A percentile compares a stretch with the other conserved stretches of the same genome.
Evolutionary conservation across 345 rosid genomes (phyloP).

Genomic region (Luvunga scandens): DNA sequence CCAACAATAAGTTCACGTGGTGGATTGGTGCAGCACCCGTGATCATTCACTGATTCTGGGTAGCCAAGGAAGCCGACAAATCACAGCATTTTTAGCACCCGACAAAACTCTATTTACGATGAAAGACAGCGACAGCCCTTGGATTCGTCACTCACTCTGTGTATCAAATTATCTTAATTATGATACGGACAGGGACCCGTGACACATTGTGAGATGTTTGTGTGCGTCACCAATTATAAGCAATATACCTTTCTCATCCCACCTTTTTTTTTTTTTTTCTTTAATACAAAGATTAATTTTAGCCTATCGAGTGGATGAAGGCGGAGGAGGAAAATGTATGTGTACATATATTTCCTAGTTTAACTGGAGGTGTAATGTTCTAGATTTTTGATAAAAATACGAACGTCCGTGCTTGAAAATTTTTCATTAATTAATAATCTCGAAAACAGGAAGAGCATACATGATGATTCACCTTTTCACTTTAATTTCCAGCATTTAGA

Average conservation of each 20-base stretch:
- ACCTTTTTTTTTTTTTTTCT: neutral
- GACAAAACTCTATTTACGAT: slow-evolving; percentile 17
- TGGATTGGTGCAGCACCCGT: slow-evolving; percentile 22
- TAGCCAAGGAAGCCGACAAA: slow-evolving; percentile 17
- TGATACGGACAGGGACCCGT: slow-evolving; percentile 19
- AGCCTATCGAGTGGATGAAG: neutral
- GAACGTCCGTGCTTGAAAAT: too few relatives aligned
- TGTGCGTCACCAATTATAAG: neutral
- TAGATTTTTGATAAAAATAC: too few relatives aligned
- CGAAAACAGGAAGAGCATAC: too few relatives aligned
- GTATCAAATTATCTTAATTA: neutral
- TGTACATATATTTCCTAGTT: too few relatives aligned
- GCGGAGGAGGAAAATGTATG: neutral
- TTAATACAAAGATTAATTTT: neutral
- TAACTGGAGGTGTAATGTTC: too few relatives aligned
- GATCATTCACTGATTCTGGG: slow-evolving; percentile 22
- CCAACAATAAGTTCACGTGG: slow-evolving; percentile 27
- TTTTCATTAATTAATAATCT: too few relatives aligned
- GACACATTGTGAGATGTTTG: neutral
- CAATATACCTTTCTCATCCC: neutral
- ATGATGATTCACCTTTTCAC: too few relatives aligned
- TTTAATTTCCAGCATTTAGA: too few relatives aligned
- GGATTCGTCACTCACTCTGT: slow-evolving; percentile 7
- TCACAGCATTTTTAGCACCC: slow-evolving; percentile 20
- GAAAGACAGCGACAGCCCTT: slow-evolving; percentile 4